Conservation (phyloP, 2,329 filamentous ascomycete species). For the Periconia digitata region DNA sequence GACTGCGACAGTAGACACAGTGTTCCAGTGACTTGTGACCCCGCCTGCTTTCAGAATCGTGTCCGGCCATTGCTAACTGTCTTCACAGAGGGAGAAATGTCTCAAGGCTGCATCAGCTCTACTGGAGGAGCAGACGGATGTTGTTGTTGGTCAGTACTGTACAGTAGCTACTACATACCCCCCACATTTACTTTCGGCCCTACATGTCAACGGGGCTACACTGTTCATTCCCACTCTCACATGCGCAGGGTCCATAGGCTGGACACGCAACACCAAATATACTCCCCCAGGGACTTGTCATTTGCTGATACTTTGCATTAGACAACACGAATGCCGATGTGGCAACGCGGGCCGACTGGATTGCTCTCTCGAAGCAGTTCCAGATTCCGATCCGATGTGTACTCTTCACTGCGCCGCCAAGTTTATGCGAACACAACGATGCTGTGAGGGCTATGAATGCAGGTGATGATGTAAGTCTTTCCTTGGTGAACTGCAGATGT, state of each 20-base stretch:
- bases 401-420: constrained; percentile 73
- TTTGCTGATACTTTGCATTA: constrained; percentile 41
- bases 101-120: constrained; percentile 70
- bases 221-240: background rate
- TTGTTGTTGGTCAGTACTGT: constrained; percentile 70
- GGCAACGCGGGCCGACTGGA: constrained; percentile 77
- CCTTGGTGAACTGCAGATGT: no score
- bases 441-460: constrained; percentile 69
- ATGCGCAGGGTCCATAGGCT: constrained; percentile 4
- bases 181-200: constrained; percentile 1
- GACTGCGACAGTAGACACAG: no score
- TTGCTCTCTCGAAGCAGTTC: constrained; percentile 69
- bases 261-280: constrained; percentile 5
- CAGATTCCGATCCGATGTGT: constrained; percentile 80
- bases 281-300: background rate
- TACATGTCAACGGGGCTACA: background rate
- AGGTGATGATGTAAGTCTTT: constrained; percentile 36
- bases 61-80: background rate
- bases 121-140: constrained; percentile 65
- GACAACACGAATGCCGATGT: constrained; percentile 95
- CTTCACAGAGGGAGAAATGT: constrained; percentile 60
- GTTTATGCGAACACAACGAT: constrained; percentile 83
- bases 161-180: background rate
- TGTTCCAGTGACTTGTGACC: background rate
- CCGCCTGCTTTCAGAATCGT: background rate